Percentiles rank a stretch among this genome's conserved stretches.
These are phyloP conservation scores for Ceratobasidium sp. DNA, from an alignment of 1,284 basidiomycete genomes.

Conservation along the genomic window DNA sequence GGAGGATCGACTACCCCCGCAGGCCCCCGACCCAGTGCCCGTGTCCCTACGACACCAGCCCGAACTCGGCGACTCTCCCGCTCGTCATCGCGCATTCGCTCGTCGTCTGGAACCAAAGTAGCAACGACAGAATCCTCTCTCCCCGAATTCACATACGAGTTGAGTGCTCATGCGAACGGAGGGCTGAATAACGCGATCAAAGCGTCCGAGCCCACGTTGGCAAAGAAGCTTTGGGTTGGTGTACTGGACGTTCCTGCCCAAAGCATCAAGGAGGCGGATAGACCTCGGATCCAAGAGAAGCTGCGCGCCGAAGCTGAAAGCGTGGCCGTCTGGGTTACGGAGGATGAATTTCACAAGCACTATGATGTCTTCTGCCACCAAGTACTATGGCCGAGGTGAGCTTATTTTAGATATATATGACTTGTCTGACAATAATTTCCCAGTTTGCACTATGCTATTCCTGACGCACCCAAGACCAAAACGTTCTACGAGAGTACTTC, in stretches of 20 bases:
- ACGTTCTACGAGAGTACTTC: constrained; percentile 75
- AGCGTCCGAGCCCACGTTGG: constrained; percentile 63
- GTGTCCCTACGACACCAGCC: not conserved
- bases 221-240: constrained; percentile 78
- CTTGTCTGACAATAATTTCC: constrained; percentile 66
- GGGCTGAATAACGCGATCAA: constrained; percentile 81
- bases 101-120: not conserved
- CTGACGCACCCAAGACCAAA: constrained; percentile 84
- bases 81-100: constrained; percentile 44
- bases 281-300: constrained; percentile 64
- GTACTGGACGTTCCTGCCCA: constrained; percentile 75
- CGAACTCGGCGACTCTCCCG: constrained; percentile 59
- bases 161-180: constrained; percentile 77
- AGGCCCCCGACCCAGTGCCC: not conserved
- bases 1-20: not conserved
- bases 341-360: constrained; percentile 74
- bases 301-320: constrained; percentile 65
- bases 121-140: constrained; percentile 6
- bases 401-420: constrained; percentile 40
- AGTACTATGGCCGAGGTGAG: constrained; percentile 48
- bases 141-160: constrained; percentile 62
- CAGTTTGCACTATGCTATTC: constrained; percentile 84
- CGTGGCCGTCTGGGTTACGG: constrained; percentile 80
- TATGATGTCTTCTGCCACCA: constrained; percentile 92
- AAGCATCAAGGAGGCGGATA: constrained; percentile 62